Percentiles rank a stretch among this genome's conserved stretches.
Evolutionary conservation across 768 basidiomycete species (phyloP).

Genomic region (Lactarius indigo): DNA sequence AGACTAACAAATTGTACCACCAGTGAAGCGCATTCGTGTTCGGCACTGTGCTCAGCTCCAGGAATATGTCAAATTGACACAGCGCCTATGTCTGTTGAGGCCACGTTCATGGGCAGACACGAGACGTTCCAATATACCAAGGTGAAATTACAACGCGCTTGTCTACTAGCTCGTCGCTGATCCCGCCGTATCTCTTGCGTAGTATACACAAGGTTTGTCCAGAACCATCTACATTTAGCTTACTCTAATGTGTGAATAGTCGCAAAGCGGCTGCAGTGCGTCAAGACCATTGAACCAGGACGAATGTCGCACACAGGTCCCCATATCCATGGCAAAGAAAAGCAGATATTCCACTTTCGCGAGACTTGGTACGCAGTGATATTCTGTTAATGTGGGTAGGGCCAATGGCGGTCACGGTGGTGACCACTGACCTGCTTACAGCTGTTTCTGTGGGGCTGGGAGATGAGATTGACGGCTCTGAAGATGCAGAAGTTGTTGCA

Average conservation of each 20-base stretch:
- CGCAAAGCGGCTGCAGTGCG: conserved; percentile 50
- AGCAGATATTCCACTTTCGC: conserved; percentile 51
- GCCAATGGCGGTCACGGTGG: conserved; percentile 29
- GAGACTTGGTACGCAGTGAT: conserved; percentile 40
- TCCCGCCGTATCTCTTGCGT: not conserved
- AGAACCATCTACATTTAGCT: not conserved
- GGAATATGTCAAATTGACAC: conserved; percentile 61
- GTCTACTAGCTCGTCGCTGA: not conserved
- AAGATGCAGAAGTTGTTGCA: conserved; percentile 46
- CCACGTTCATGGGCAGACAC: conserved; percentile 57
- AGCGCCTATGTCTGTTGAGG: conserved; percentile 54
- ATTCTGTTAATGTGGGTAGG: conserved; percentile 30
- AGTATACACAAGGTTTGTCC: conserved; percentile 53
- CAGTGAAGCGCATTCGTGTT: conserved; percentile 53
- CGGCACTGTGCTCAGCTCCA: conserved; percentile 38
- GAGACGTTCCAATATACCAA: conserved; percentile 65
- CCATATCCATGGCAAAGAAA: conserved; percentile 49
- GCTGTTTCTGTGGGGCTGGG: not conserved
- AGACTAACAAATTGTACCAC: not conserved
- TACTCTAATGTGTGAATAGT: conserved; percentile 31
- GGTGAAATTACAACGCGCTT: conserved; percentile 33
- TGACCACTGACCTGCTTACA: conserved; percentile 3
- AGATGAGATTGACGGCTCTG: conserved; percentile 26
- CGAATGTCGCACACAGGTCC: conserved; percentile 40
- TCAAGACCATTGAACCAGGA: conserved; percentile 44